Base-by-base conservation (phyloP, 140 eudicot genomes). In the Oenanthe javanica region DNA sequence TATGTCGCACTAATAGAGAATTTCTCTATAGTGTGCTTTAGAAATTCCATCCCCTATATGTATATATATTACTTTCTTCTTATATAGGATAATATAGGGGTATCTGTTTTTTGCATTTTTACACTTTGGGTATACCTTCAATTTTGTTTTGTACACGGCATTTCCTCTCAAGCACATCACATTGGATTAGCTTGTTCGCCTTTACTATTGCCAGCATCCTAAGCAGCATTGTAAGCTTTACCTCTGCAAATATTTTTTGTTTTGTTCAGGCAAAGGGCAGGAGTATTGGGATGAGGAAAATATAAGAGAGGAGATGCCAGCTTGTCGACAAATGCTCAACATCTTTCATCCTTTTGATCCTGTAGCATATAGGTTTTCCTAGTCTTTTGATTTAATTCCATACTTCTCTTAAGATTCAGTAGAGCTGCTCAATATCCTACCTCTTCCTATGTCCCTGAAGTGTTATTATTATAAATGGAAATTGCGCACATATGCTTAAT, bases 331-430 rank as follows among this genome's bases (percentile, higher is more conserved):
- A 76, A 95, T 95, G 99, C 89, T 95, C 73, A 95, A 95, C 86
- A 84, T 95, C 80, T 95, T 95, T 86, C 99, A 95, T 81, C 99
- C 99, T 77, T 92, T 90, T 70, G 99, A 95, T 87, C 99, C 99
- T 40, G 99, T 95, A 51, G 99, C 99, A 66, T 95, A 95, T 76
- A 93, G 99, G 99, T 90, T 46, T 75, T n/a, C 50, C 19, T 69
- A 54, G 13, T 59, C 76, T 25, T 48, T 12, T 31, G 31, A 31
- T 31, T 31, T 31, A 31, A 18, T 83, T 48, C 14, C 13, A 15
- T 27, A 2, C 79, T 75, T 25, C 61, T 49, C n/a, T 75, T 48
- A 54, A 46, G 55, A 59, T 57, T 46, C 42, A 15, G 66, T 55
- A 38, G 13, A 52, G 47, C 52, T 78, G 73, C 25, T 63, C 23